Base-by-base conservation (phyloP, 1,284 basidiomycete species). In the Fomitopsis palustris region DNA sequence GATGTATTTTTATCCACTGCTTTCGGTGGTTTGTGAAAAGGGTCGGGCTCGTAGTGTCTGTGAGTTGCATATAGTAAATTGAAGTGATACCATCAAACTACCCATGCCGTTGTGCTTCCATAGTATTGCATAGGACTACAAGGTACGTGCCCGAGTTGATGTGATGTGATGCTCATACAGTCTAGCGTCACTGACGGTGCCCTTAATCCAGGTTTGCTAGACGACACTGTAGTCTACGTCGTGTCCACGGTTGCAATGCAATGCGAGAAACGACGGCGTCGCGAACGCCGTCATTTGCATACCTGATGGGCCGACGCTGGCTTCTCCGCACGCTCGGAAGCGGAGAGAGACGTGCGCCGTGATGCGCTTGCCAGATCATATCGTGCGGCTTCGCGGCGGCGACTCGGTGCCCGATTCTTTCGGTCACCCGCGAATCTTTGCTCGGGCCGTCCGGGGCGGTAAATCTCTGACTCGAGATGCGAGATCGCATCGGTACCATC, bases 1-100 rank as follows among this genome's bases (percentile, higher is more conserved):
- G 60, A 72, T 83, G 81, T 84, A 82, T 82, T 82, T 81, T 77
- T 83, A 81, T 72, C 71, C 73, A 63, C 62, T 61, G 55, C 55
- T 59, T 57, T 62, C 54, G 63, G 58, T 61, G 47, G 38, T 53
- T 57, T 41, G 41, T 41, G 47, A 61, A 61, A 61, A 62, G 62
- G 59, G 58, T 63, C 45, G 37, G 49, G 35, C 49, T 58, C 39
- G n/a, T 23, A 19, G 53, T 39, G 53, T 27, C 17, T 29, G 35
- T 54, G 53, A 38, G 16, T 54, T 54, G 37, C 53, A 41, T 39
- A 61, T 63, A 65, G 62, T 62, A 57, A 37, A 27, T 41, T 12
- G 33, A 57, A 33, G 33, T 33, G 33, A 53, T 45, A 52, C 49
- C 49, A 52, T 19, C 47, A 52, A 52, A 52, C 49, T 4, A 16